Conservation (phyloP, 164 flowering plant species). For the Magnolia kwangsiensis region DNA sequence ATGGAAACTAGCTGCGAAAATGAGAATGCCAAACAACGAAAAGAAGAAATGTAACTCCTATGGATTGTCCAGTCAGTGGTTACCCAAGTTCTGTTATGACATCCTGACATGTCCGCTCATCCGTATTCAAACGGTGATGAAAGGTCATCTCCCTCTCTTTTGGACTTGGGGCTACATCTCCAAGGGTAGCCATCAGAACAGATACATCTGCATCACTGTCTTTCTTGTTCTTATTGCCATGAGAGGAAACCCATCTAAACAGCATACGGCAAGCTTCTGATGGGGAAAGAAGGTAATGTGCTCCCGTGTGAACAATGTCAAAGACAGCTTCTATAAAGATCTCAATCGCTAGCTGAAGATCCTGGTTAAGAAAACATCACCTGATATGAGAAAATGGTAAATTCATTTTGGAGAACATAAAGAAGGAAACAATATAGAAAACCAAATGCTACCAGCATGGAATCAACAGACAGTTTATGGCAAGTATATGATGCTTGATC, state of each 20-base stretch:
- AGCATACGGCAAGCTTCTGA: slow-evolving; percentile 36
- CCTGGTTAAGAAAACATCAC: slow-evolving; percentile 42
- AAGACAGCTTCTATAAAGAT: slow-evolving; percentile 77
- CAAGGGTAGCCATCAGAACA: slow-evolving; percentile 61
- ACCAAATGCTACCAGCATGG: neutral
- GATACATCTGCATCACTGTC: slow-evolving; percentile 22
- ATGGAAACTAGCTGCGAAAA: neutral
- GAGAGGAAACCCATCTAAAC: slow-evolving; percentile 43
- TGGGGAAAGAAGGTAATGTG: slow-evolving; percentile 78
- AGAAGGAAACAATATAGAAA: neutral
- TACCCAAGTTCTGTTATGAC: slow-evolving; percentile 99
- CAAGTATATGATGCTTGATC: neutral
- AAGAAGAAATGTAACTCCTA: neutral
- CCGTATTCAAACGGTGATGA: slow-evolving; percentile 68
- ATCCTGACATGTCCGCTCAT: slow-evolving; percentile 89
- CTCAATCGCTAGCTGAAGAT: slow-evolving; percentile 88
- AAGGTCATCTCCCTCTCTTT: slow-evolving; percentile 53
- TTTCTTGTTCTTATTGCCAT: slow-evolving; percentile 18
- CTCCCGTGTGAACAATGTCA: slow-evolving; percentile 75
- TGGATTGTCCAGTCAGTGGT: neutral
- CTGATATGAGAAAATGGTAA: neutral
- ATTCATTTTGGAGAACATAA: neutral
- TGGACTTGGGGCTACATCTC: slow-evolving; percentile 67
- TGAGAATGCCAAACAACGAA: neutral
- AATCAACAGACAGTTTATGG: neutral